Evolutionary conservation across 305 asterid species (phyloP), one percentile per base, ranked within the genome.

Genomic region (Fraxinus angustifolia): DNA sequence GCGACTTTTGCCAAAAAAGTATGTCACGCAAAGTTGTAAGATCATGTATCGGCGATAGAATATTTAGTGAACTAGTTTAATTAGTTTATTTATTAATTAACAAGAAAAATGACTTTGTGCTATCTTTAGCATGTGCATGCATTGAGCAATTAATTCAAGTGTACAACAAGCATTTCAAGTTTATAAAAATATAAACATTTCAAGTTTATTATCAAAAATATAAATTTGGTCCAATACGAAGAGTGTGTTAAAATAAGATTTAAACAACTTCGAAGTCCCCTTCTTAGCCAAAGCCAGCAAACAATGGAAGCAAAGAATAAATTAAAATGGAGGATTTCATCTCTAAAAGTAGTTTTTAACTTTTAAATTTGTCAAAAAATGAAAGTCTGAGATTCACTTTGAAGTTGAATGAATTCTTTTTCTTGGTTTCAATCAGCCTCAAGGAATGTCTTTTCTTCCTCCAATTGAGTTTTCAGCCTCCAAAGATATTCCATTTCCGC

Each of bases 391-490:
- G 78, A 80, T 82, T 89, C 74, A 58, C 79, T 77, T 26, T 2
- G 11, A 48, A 84, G 81, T 70, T 77, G 56, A 76, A 35, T 71
- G 88, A 87, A 86, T 91, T 89, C 90, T 88, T 87, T 87, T 91
- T 84, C 93, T 90, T 89, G 73, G 80, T 80, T 83, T 75, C 86
- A 86, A 82, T 83, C 78, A 79, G 79, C 85, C 81, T 87, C 91
- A 88, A 86, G 84, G 92, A 92, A 92, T 91, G 88, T 91, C 86
- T 91, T 83, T 84, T 81, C 82, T 85, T 56, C 85, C 88, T 88
- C 79, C 58, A 78, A 77, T 68, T 74, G 34, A 48, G 58, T 45
- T 34, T 77, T 73, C 75, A 73, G 62, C 75, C 73, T 11, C 77
- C 48, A 79, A 81, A 82, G 82, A 79, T 82, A 82, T 87, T 87